These are phyloP conservation scores for Camelina neglecta DNA, from an alignment of 345 rosid genomes.

Conservation along the genomic window DNA sequence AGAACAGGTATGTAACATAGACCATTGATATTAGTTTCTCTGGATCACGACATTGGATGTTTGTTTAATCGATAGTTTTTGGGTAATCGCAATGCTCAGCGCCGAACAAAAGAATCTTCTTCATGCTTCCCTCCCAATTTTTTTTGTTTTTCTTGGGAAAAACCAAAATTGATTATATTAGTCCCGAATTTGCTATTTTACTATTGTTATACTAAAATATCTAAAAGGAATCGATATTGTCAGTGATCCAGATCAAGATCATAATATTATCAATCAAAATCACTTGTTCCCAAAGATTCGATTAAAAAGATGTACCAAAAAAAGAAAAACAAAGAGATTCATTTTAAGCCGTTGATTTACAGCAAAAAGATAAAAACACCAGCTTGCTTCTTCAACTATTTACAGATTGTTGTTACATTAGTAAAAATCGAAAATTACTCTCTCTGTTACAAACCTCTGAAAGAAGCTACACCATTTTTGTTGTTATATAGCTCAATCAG, in stretches of 20 bases:
- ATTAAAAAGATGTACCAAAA: neutral
- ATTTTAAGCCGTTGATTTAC: slow-evolving; percentile 38
- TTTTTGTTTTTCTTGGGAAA: slow-evolving; percentile 27
- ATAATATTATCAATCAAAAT: slow-evolving; percentile 37
- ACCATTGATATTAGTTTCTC: slow-evolving; percentile 19
- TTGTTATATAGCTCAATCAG: slow-evolving; percentile 24
- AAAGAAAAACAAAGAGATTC: neutral
- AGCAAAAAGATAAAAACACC: neutral
- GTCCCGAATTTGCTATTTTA: neutral
- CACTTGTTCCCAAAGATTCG: slow-evolving; percentile 45
- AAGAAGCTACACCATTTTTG: slow-evolving; percentile 23
- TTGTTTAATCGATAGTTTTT: slow-evolving; percentile 24
- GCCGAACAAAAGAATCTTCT: slow-evolving; percentile 46
- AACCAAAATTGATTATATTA: slow-evolving; percentile 9
- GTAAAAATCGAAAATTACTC: slow-evolving; percentile 17
- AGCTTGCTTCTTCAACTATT: slow-evolving; percentile 22
- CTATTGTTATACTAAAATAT: neutral
- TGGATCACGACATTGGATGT: slow-evolving; percentile 15
- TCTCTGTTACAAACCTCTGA: slow-evolving; percentile 40
- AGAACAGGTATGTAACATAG: neutral
- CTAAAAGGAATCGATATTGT: slow-evolving; percentile 20
- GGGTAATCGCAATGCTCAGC: slow-evolving; percentile 28
- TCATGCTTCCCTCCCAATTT: slow-evolving; percentile 26
- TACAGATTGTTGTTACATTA: slow-evolving; percentile 29
- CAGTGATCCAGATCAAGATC: slow-evolving; percentile 48